Evolutionary conservation across 345 rosid genomes (phyloP), one percentile per base, ranked within the genome.

Genomic region (Pistacia integerrima): DNA sequence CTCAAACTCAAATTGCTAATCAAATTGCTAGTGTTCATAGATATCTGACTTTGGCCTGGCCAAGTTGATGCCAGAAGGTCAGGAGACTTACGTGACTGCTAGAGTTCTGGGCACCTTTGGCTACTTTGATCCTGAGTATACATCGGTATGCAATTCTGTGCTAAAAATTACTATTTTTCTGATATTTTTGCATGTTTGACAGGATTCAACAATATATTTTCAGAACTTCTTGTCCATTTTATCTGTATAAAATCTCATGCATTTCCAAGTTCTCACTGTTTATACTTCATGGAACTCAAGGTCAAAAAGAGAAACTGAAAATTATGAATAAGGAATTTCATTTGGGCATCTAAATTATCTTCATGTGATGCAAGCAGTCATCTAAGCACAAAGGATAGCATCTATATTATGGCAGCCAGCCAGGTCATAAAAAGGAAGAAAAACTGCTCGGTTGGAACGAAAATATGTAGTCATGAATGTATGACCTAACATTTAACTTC

Each of bases 1-100:
- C 44, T 80, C 57, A 78, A 81, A 82, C 77, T 55, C 64, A 69
- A 67, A 20, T 28, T 76, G 58, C 60, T 8, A 64, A 54, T 13
- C 57, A 13, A 54, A 14, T 54, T 66, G 33, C 60, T 48, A 33
- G 54, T 69, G 67, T 60, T 54, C 35, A 58, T 80, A 93, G 99
- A 93, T 95, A 79, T 95, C 99, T 2, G 99, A 95, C 80, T 93
- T 95, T 75, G 99, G 99, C 76, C 91, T 93, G 33, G 99, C 99
- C 69, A 95, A 95, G 88, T 70, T 95, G 80, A 93, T 95, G 99
- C 99, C 98, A 67, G 97, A 85, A 65, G 99, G 98, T 64, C 92
- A 91, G 82, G 98, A 95, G 65, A 87, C 77, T 18, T 87, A 84
- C 54, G 90, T 91, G 69, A 93, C 99, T 30, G 99, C 99, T 22